Base-by-base conservation (phyloP, 139 green algal genomes). In the Tetradesmus obliquus region DNA sequence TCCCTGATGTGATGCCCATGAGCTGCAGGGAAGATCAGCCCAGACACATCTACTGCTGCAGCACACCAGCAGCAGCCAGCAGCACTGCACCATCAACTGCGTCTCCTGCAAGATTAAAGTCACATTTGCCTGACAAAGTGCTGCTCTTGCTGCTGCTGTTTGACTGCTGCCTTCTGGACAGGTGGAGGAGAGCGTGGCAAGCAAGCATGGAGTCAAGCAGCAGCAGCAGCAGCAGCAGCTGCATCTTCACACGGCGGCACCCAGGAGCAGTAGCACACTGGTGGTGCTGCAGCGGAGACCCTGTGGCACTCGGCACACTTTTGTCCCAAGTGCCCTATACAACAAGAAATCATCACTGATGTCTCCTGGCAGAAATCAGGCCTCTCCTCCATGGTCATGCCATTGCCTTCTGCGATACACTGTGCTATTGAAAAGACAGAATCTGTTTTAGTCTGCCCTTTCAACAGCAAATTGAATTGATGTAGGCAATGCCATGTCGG, bases 21-120 rank as follows among this genome's bases (percentile, higher is more conserved):
- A 91, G 79, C 76, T 91, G 88, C 79, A 91, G 79, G 88, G 88
- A 91, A 91, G 88, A 91, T 24, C 69, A 86, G 72, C 88, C 74
- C 79, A 54, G 15, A 86, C 81, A 86, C 6, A 51, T n/a, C 32
- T 76, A 19, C 84, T 82, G 51, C 32, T 82, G 74, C n/a, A 82
- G n/a, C n/a, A 72, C 10, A 82, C 5, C 22, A 51, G 24, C 74
- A 82, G 24, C 74, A 82, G n/a, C 20, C 7, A 3, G 74, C 5
- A 17, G 1, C 7, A 55, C 5, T 55, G 74, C 74, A 17, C n/a
- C 3, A 10, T 9, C 8, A 20, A 19, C 17, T 76, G 15, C 15
- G 5, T 3, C 17, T 24, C 15, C 3, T n/a, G 15, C 66, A 76
- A 76, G 66, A 24, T 76, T 3, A 6, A n/a, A 10, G 17, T 3